These are phyloP conservation scores for Carnegiea gigantea DNA, from an alignment of 179 eudicot genomes.

Conservation along the genomic window DNA sequence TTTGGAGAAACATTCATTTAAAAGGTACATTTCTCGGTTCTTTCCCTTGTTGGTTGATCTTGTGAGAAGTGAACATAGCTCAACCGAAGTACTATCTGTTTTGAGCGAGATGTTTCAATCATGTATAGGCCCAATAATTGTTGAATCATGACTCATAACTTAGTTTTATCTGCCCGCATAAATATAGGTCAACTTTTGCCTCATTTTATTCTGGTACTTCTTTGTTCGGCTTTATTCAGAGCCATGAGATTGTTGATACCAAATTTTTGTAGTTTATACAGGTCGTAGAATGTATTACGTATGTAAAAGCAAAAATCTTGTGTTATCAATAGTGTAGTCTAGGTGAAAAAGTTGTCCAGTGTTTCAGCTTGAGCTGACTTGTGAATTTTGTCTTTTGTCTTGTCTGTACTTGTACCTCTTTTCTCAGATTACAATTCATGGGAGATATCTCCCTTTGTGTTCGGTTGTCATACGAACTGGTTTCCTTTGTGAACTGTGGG, in stretches of 20 bases:
- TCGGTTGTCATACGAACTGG: not conserved
- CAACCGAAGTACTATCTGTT: conserved; percentile 30
- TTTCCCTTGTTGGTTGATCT: conserved; percentile 63
- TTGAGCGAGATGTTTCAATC: conserved; percentile 37
- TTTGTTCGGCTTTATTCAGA: conserved; percentile 10
- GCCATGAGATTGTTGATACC: conserved; percentile 22
- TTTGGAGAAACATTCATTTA: conserved; percentile 52
- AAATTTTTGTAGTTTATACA: conserved; percentile 36
- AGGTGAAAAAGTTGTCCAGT: conserved; percentile 6
- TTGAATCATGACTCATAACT: conserved; percentile 23
- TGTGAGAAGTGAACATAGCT: conserved; percentile 41
- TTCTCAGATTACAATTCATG: not conserved
- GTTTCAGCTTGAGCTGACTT: not conserved
- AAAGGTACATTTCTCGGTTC: conserved; percentile 47
- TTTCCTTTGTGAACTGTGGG: not conserved
- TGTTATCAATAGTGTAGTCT: conserved; percentile 16
- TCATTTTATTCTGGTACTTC: not conserved
- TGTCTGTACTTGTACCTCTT: not conserved
- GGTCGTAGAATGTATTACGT: conserved; percentile 27
- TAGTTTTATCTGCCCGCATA: conserved; percentile 7
- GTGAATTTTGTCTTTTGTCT: conserved; percentile 7
- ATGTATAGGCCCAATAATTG: conserved; percentile 43
- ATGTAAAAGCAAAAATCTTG: conserved; percentile 24
- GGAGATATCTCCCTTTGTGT: not conserved
- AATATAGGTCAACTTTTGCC: not conserved